Conservation (phyloP, 768 basidiomycete genomes). For the Saitozyma podzolica region DNA sequence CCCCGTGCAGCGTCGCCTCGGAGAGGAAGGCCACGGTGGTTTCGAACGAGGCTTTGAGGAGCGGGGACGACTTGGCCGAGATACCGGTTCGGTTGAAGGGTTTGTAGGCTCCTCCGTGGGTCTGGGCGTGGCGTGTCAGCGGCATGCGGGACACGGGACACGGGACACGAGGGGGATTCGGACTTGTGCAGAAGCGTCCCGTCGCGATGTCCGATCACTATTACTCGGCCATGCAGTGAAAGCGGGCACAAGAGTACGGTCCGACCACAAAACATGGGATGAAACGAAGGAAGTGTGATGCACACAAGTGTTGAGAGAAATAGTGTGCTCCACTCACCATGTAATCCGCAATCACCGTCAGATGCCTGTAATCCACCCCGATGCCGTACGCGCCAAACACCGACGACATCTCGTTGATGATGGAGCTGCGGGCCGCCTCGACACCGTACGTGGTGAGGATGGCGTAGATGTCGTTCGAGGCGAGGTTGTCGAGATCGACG, state of each 20-base stretch:
- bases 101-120: constrained; percentile 95
- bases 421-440: constrained; percentile 88
- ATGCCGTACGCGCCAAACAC: constrained; percentile 96
- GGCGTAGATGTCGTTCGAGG: constrained; percentile 93
- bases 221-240: too few relatives aligned
- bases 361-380: constrained; percentile 86
- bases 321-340: too few relatives aligned
- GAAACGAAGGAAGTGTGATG: too few relatives aligned
- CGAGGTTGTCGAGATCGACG: constrained; percentile 75
- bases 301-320: too few relatives aligned
- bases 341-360: constrained; percentile 97
- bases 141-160: too few relatives aligned
- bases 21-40: constrained; percentile 91
- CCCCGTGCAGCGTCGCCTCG: constrained; percentile 89
- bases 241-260: background rate
- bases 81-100: constrained; percentile 97
- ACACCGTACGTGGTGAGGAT: constrained; percentile 91
- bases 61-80: constrained; percentile 85
- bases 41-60: constrained; percentile 96
- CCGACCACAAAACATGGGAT: background rate
- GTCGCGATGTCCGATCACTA: too few relatives aligned
- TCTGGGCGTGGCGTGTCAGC: constrained; percentile 58
- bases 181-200: too few relatives aligned
- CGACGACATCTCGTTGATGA: constrained; percentile 81
- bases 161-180: too few relatives aligned